Evolutionary conservation across 1,139 yeast species (phyloP).

Genomic region (Suhomyces coccinellae): DNA sequence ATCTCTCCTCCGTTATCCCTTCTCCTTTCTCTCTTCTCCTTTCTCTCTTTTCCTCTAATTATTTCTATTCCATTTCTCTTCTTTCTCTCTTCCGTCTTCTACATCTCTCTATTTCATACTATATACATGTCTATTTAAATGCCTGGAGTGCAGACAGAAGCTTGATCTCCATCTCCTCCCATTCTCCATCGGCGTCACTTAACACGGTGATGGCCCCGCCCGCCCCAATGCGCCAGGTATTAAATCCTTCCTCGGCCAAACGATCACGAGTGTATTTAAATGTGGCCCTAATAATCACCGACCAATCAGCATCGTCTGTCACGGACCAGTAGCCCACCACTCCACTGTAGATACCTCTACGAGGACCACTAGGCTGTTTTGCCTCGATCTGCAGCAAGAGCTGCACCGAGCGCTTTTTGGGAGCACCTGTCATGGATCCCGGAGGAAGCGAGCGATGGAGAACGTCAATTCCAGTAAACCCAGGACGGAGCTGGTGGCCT

Average conservation of each 20-base stretch:
- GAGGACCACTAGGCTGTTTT: slow-evolving; percentile 41
- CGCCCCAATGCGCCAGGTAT: slow-evolving; percentile 87
- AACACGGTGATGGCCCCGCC: slow-evolving; percentile 97
- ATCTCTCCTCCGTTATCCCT: too few relatives aligned
- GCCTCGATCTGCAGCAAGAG: slow-evolving; percentile 58
- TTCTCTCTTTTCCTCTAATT: too few relatives aligned
- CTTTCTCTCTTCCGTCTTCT: too few relatives aligned
- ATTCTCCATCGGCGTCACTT: slow-evolving; percentile 78
- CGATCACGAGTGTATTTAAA: slow-evolving; percentile 61
- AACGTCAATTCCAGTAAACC: slow-evolving; percentile 73
- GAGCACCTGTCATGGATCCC: slow-evolving; percentile 99
- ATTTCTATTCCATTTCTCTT: too few relatives aligned
- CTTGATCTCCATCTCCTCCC: slow-evolving; percentile 89
- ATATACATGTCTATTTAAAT: slow-evolving; percentile 29
- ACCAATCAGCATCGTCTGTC: slow-evolving; percentile 91
- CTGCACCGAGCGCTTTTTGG: slow-evolving; percentile 90
- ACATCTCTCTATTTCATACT: not conserved
- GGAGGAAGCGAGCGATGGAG: slow-evolving; percentile 85
- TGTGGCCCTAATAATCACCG: slow-evolving; percentile 86
- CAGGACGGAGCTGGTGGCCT: slow-evolving; percentile 50
- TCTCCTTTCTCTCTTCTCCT: too few relatives aligned
- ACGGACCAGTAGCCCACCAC: slow-evolving; percentile 95
- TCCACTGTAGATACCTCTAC: slow-evolving; percentile 91
- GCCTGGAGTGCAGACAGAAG: slow-evolving; percentile 75
- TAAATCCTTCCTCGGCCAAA: slow-evolving; percentile 29